A percentile compares a stretch with the other conserved stretches of the same genome.
Conservation (phyloP, 192 early-diverging fungal species). For the Rhizophlyctis rosea region DNA sequence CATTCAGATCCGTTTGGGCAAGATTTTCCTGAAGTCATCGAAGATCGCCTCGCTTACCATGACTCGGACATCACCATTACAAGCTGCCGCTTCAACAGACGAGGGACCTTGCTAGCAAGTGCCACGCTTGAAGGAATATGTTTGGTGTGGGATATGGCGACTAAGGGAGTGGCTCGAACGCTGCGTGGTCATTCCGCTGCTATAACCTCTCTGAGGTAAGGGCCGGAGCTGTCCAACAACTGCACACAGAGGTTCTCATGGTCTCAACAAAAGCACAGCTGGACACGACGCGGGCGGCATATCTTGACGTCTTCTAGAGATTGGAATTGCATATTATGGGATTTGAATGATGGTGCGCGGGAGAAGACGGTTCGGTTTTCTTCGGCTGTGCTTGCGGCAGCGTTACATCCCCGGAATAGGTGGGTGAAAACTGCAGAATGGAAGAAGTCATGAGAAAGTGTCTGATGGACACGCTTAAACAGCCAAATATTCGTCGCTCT, state of each 20-base stretch:
- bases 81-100: slow-evolving; percentile 69
- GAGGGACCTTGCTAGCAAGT: slow-evolving; percentile 78
- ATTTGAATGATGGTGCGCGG: slow-evolving; percentile 58
- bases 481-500: slow-evolving; percentile 28
- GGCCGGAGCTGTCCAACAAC: too few species aligned
- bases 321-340: slow-evolving; percentile 87
- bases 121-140: slow-evolving; percentile 77
- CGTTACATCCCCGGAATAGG: slow-evolving; percentile 63
- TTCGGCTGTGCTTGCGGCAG: slow-evolving; percentile 66
- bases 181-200: slow-evolving; percentile 73
- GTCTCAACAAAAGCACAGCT: too few species aligned
- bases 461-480: too few species aligned
- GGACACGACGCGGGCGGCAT: slow-evolving; percentile 76
- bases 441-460: too few species aligned
- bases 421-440: too few species aligned
- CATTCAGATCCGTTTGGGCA: slow-evolving; percentile 26
- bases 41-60: slow-evolving; percentile 70
- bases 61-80: slow-evolving; percentile 54
- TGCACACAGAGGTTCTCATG: too few species aligned
- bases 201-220: slow-evolving; percentile 74
- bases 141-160: slow-evolving; percentile 87
- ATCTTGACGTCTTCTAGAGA: slow-evolving; percentile 76
- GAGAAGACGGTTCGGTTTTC: slow-evolving; percentile 62
- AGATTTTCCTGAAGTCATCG: slow-evolving; percentile 64
- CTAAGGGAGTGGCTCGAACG: slow-evolving; percentile 66